Percentiles rank a stretch among this genome's conserved stretches.
These are phyloP conservation scores for Arthroderma sp. DNA, from an alignment of 2,329 filamentous ascomycete species.

Conservation along the genomic window DNA sequence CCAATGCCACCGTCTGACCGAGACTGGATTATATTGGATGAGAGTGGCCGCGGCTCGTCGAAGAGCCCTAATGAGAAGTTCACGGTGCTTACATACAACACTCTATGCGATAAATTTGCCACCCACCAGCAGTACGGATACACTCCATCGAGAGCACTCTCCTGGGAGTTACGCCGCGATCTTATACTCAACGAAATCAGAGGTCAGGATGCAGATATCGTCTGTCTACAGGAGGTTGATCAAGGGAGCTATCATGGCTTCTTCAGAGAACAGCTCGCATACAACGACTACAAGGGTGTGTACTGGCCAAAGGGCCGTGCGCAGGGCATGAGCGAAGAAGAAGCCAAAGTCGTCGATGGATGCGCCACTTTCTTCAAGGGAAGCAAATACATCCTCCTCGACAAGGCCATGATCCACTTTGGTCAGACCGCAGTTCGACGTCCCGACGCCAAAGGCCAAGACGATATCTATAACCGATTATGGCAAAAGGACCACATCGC, in stretches of 20 bases:
- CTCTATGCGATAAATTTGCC: slow-evolving; percentile 85
- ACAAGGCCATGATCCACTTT: slow-evolving; percentile 91
- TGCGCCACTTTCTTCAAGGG: slow-evolving; percentile 96
- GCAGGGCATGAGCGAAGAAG: slow-evolving; percentile 81
- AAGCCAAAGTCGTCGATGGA: slow-evolving; percentile 82
- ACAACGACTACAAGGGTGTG: slow-evolving; percentile 83
- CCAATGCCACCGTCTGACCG: slow-evolving; percentile 65
- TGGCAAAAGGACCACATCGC: slow-evolving; percentile 98
- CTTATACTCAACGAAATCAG: slow-evolving; percentile 74
- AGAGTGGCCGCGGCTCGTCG: slow-evolving; percentile 30
- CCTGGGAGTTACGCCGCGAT: slow-evolving; percentile 76
- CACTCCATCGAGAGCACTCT: slow-evolving; percentile 65
- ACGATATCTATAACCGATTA: slow-evolving; percentile 95
- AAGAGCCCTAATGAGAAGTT: slow-evolving; percentile 54
- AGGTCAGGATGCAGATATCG: slow-evolving; percentile 69
- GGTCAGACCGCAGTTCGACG: slow-evolving; percentile 83
- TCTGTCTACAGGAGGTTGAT: slow-evolving; percentile 89
- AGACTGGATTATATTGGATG: slow-evolving; percentile 63
- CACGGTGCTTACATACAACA: slow-evolving; percentile 87
- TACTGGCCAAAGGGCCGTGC: slow-evolving; percentile 85
- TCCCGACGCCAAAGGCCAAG: slow-evolving; percentile 92
- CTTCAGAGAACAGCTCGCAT: slow-evolving; percentile 74
- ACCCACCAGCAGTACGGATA: slow-evolving; percentile 80
- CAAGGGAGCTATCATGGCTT: slow-evolving; percentile 84
- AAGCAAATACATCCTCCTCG: slow-evolving; percentile 83